These are phyloP conservation scores for Claviceps sp. DNA, from an alignment of 2,329 filamentous ascomycete genomes.

Conservation along the genomic window DNA sequence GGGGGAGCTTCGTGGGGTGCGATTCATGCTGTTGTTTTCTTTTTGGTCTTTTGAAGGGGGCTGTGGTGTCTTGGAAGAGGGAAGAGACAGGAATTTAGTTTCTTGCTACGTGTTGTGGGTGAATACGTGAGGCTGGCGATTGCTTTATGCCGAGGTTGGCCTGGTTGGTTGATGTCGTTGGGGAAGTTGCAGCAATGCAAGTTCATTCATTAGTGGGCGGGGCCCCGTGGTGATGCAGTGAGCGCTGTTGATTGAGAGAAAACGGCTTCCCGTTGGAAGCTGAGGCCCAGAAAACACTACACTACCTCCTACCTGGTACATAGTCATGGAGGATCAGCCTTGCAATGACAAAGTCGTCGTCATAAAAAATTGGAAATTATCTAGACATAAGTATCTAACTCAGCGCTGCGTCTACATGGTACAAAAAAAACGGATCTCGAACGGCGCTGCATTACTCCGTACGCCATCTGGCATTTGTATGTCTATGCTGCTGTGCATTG, in stretches of 20 bases:
- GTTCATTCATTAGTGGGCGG: background rate
- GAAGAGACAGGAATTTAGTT: background rate
- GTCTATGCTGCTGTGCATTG: background rate
- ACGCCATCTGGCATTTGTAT: background rate
- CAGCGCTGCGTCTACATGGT: background rate
- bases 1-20: background rate
- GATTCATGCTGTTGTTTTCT: background rate
- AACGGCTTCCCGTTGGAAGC: no score
- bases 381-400: no score
- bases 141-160: background rate
- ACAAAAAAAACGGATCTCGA: background rate
- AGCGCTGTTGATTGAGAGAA: no score
- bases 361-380: no score
- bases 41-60: background rate
- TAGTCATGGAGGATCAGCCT: background rate
- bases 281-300: no score
- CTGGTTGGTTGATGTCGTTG: no score
- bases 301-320: no score
- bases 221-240: background rate
- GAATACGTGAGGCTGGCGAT: background rate
- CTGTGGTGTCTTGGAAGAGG: background rate
- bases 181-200: no score
- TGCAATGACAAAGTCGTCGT: background rate
- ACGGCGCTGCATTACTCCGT: background rate
- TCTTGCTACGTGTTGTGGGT: background rate